These are phyloP conservation scores for Dionaea muscipula DNA, from an alignment of 179 eudicot genomes.

Conservation along the genomic window DNA sequence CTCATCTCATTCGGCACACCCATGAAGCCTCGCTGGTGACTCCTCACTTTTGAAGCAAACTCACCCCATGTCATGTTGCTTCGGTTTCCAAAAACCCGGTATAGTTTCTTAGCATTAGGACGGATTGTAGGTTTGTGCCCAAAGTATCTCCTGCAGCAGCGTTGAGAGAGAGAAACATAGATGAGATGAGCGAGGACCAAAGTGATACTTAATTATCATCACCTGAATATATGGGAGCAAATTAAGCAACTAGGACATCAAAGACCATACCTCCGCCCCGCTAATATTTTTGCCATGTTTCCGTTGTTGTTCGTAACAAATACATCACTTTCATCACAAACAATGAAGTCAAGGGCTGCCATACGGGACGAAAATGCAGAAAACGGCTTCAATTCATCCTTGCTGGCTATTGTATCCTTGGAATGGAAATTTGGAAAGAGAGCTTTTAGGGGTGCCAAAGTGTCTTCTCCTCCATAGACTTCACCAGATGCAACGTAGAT, in stretches of 20 bases:
- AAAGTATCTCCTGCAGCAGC: conserved; percentile 85
- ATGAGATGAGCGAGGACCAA: too few relatives aligned
- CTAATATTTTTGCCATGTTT: conserved; percentile 89
- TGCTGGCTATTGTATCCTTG: conserved; percentile 72
- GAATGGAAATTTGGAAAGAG: conserved; percentile 88
- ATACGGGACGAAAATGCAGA: conserved; percentile 72
- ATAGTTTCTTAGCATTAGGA: conserved; percentile 80
- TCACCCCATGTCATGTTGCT: conserved; percentile 71
- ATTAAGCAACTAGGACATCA: not conserved
- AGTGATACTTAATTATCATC: too few relatives aligned
- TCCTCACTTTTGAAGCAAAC: conserved; percentile 49
- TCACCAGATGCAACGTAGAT: conserved; percentile 95
- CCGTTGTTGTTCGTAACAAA: conserved; percentile 88
- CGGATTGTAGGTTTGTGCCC: conserved; percentile 96
- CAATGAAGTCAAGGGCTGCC: conserved; percentile 95
- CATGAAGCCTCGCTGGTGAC: conserved; percentile 73
- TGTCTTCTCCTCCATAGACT: conserved; percentile 77
- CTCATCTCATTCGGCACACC: conserved; percentile 76
- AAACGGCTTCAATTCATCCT: conserved; percentile 63
- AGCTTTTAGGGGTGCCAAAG: conserved; percentile 60
- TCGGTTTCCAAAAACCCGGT: conserved; percentile 40
- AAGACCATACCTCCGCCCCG: conserved; percentile 69
- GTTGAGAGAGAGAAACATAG: too few relatives aligned
- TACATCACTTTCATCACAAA: conserved; percentile 86
- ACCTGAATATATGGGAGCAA: too few relatives aligned